Conservation (phyloP, 495 filamentous ascomycete species). For the Trichoderma parareesei region DNA sequence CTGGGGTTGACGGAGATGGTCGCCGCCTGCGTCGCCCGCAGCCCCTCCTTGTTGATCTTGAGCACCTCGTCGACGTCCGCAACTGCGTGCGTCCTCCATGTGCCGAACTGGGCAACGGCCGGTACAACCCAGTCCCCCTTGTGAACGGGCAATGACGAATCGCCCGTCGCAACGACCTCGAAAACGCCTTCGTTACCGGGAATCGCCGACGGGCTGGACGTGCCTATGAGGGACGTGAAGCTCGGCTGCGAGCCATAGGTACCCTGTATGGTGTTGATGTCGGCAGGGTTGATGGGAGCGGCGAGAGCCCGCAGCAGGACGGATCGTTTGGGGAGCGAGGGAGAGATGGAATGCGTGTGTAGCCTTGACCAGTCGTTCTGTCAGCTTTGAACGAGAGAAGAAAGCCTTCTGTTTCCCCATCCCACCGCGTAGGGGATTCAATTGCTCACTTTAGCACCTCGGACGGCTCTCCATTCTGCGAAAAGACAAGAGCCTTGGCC, state of each 20-base stretch:
- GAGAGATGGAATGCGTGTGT: slow-evolving; percentile 75
- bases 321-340: slow-evolving; percentile 65
- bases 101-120: slow-evolving; percentile 69
- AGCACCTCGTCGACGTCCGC: slow-evolving; percentile 53
- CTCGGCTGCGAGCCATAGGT: slow-evolving; percentile 82
- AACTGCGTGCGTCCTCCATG: slow-evolving; percentile 86
- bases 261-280: slow-evolving; percentile 90
- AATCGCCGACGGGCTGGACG: slow-evolving; percentile 49
- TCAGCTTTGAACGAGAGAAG: background rate
- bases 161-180: slow-evolving; percentile 64
- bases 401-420: background rate
- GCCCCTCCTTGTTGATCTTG: slow-evolving; percentile 56
- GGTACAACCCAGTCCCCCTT: slow-evolving; percentile 90
- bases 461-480: slow-evolving; percentile 73
- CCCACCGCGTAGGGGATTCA: background rate
- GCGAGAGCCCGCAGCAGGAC: slow-evolving; percentile 61
- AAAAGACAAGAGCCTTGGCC: slow-evolving; percentile 82
- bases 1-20: slow-evolving; percentile 88
- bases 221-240: slow-evolving; percentile 67
- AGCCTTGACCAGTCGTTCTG: slow-evolving; percentile 38
- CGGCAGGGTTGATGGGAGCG: slow-evolving; percentile 89
- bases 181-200: slow-evolving; percentile 88
- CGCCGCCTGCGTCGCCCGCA: slow-evolving; percentile 67
- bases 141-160: slow-evolving; percentile 39
- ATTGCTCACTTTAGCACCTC: slow-evolving; percentile 61